Percentiles rank a stretch among this genome's conserved stretches.
These are phyloP conservation scores for Asterochloris erici DNA, from an alignment of 139 green algal species.

Conservation along the genomic window DNA sequence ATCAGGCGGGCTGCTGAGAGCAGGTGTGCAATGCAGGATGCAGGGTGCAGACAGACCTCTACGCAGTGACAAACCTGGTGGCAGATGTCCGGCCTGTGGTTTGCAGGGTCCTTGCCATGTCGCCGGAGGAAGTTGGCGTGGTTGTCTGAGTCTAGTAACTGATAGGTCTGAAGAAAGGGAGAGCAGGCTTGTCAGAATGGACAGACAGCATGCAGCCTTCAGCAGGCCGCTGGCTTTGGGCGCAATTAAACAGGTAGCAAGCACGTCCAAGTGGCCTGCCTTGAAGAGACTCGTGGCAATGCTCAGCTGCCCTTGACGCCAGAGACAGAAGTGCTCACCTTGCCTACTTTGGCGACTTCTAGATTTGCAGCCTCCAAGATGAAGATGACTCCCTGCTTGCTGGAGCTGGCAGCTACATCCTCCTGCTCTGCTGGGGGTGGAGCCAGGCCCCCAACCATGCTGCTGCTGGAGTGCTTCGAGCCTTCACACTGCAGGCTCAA, in stretches of 20 bases:
- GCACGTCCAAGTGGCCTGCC: not conserved
- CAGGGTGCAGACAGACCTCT: not conserved
- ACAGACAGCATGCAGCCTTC: not conserved
- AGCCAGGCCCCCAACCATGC: slow-evolving; percentile 15
- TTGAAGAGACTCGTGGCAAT: not conserved
- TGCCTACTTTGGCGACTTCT: slow-evolving; percentile 91
- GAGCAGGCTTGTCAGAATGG: not conserved
- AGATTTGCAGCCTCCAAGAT: slow-evolving; percentile 90
- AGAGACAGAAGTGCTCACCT: slow-evolving; percentile 41
- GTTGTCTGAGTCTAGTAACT: slow-evolving; percentile 96
- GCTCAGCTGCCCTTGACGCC: not conserved
- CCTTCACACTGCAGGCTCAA: no score
- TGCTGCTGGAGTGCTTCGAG: no score
- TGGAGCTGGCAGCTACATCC: not conserved
- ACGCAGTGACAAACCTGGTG: slow-evolving; percentile 76
- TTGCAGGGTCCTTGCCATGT: slow-evolving; percentile 81
- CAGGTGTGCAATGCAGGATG: not conserved
- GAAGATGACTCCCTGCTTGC: slow-evolving; percentile 76
- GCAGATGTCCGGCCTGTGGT: slow-evolving; percentile 91
- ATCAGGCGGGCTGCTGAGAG: not conserved
- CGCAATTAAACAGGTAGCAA: not conserved
- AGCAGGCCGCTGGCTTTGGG: not conserved
- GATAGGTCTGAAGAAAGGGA: slow-evolving; percentile 51
- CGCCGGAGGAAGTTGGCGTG: slow-evolving; percentile 86
- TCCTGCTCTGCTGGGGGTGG: slow-evolving; percentile 17